Conservation (phyloP, 202 grass and related monocot genomes). For the Schoenoplectus triqueter region DNA sequence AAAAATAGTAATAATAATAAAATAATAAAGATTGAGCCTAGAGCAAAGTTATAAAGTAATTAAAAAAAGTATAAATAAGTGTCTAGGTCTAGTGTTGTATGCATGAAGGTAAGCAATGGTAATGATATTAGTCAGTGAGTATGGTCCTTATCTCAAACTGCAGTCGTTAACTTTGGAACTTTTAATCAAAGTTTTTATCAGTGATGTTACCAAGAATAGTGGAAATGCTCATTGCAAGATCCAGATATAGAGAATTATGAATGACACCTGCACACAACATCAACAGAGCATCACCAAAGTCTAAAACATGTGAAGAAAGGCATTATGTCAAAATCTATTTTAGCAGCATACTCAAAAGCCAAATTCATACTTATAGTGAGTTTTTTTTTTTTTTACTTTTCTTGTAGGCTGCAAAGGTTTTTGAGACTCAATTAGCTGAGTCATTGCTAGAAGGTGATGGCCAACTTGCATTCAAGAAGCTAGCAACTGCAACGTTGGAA, state of each 20-base stretch:
- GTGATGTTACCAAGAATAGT: too few relatives aligned
- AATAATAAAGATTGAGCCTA: too few relatives aligned
- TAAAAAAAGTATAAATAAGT: background rate
- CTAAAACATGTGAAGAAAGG: background rate
- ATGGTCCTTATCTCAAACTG: background rate
- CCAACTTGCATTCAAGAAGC: conserved; percentile 98
- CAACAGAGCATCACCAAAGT: background rate
- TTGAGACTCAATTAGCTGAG: conserved; percentile 87
- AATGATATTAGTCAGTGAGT: background rate
- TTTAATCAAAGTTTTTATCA: background rate
- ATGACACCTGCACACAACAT: background rate
- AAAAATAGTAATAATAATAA: too few relatives aligned
- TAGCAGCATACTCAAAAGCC: background rate
- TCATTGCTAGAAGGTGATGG: conserved; percentile 94
- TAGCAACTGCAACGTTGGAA: conserved; percentile 90
- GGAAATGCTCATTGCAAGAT: background rate
- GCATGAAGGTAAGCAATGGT: background rate
- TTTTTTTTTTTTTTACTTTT: background rate
- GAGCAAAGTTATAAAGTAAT: too few relatives aligned
- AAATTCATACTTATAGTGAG: background rate
- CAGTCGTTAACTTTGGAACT: background rate
- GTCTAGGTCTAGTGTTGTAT: background rate
- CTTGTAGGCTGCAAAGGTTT: conserved; percentile 83
- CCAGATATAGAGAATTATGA: background rate
- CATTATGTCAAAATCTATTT: background rate